Conservation (phyloP, 164 flowering plant species). For the Nymphaea thermarum region DNA sequence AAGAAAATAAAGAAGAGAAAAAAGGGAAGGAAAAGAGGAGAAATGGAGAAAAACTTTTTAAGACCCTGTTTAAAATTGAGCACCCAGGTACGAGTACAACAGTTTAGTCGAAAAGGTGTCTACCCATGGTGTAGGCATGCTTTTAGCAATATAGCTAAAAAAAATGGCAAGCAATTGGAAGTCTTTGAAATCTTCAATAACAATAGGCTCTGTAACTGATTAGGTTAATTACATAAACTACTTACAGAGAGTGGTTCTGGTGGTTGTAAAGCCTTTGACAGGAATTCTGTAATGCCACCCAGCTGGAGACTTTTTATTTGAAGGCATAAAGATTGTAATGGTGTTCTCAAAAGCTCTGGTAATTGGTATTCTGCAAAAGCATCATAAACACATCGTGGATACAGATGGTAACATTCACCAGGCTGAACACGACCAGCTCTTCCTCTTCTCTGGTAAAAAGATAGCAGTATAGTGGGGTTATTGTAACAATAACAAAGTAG, state of each 20-base stretch:
- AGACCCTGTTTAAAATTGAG: too few species aligned
- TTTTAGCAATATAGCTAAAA: too few species aligned
- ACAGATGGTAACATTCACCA: slow-evolving; percentile 91
- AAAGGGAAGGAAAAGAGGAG: too few species aligned
- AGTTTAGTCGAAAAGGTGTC: too few species aligned
- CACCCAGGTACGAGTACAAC: too few species aligned
- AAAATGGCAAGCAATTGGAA: background rate
- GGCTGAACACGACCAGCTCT: slow-evolving; percentile 98
- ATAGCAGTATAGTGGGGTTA: background rate
- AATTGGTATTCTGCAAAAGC: slow-evolving; percentile 86
- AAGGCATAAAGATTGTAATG: slow-evolving; percentile 88
- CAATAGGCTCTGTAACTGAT: background rate
- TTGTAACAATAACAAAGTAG: too few species aligned
- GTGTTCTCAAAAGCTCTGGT: slow-evolving; percentile 93
- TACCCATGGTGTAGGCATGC: too few species aligned
- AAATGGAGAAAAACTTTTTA: too few species aligned
- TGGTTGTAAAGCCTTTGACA: slow-evolving; percentile 81
- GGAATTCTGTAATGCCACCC: slow-evolving; percentile 88
- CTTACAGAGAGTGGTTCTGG: slow-evolving; percentile 78
- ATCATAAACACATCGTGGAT: slow-evolving; percentile 86
- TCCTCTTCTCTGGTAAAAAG: slow-evolving; percentile 77
- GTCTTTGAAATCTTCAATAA: background rate
- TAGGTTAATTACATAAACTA: background rate
- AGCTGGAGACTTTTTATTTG: slow-evolving; percentile 90
- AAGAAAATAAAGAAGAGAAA: too few species aligned